Conservation (phyloP, 371 early-diverging fungal genomes). For the Mucor racemosus region DNA sequence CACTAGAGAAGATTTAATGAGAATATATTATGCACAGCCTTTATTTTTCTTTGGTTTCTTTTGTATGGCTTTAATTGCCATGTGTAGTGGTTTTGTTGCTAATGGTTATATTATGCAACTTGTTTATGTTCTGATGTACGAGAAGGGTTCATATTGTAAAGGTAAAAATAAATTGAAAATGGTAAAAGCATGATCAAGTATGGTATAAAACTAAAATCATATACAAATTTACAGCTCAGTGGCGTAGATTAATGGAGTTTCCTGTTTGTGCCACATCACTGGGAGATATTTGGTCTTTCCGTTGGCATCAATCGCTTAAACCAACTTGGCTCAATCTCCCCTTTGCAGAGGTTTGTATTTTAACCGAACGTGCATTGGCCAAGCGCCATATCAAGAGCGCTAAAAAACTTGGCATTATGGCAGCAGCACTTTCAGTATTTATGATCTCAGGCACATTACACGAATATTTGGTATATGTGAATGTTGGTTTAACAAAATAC, state of each 20-base stretch:
- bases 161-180: background rate
- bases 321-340: slow-evolving; percentile 21
- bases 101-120: slow-evolving; percentile 19
- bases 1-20: slow-evolving; percentile 11
- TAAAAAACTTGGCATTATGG: slow-evolving; percentile 15
- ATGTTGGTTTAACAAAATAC: slow-evolving; percentile 10
- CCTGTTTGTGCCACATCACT: slow-evolving; percentile 16
- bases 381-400: slow-evolving; percentile 4
- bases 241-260: slow-evolving; percentile 16
- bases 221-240: slow-evolving; percentile 15
- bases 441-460: slow-evolving; percentile 13
- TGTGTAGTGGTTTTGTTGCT: slow-evolving; percentile 15
- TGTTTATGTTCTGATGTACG: slow-evolving; percentile 12
- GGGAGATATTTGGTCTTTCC: slow-evolving; percentile 19
- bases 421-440: slow-evolving; percentile 18
- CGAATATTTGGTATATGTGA: slow-evolving; percentile 21
- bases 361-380: slow-evolving; percentile 12
- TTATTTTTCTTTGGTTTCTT: slow-evolving; percentile 13
- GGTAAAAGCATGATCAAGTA: background rate
- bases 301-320: slow-evolving; percentile 19
- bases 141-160: slow-evolving; percentile 18
- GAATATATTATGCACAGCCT: background rate
- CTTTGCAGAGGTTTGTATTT: slow-evolving; percentile 11
- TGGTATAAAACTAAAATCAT: background rate
- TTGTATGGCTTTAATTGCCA: slow-evolving; percentile 9